These are phyloP conservation scores for Candida adriatica DNA, from an alignment of 805 yeast species.

Conservation along the genomic window DNA sequence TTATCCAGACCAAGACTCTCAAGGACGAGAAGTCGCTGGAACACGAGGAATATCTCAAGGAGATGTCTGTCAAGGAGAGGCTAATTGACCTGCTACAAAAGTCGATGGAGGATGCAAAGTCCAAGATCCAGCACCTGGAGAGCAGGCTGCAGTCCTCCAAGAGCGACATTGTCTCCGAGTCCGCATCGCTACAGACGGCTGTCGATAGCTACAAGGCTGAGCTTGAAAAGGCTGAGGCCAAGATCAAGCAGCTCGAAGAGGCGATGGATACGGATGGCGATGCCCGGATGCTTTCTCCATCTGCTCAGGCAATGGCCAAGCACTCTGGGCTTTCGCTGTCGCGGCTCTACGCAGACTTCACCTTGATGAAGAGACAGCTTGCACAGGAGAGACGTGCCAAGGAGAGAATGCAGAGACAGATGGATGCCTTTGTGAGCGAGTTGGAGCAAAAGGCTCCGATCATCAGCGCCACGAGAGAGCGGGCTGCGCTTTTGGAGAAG, in stretches of 20 bases:
- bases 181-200: constrained; percentile 51
- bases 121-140: constrained; percentile 50
- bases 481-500: constrained; percentile 48
- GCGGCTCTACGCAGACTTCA: constrained; percentile 57
- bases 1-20: constrained; percentile 39
- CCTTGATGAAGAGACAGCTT: constrained; percentile 56
- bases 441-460: constrained; percentile 75
- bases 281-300: constrained; percentile 36
- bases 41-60: constrained; percentile 47
- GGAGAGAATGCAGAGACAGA: constrained; percentile 59
- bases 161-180: constrained; percentile 37
- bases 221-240: constrained; percentile 37
- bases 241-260: constrained; percentile 35
- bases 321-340: constrained; percentile 53
- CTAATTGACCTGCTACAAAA: constrained; percentile 49
- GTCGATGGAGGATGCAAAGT: constrained; percentile 42
- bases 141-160: constrained; percentile 21
- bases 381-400: constrained; percentile 66
- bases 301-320: constrained; percentile 47
- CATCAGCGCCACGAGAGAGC: constrained; percentile 57
- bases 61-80: constrained; percentile 56
- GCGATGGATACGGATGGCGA: constrained; percentile 11
- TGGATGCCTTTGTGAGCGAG: constrained; percentile 67
- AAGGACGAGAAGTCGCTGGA: constrained; percentile 35
- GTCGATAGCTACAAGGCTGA: constrained; percentile 48